Evolutionary conservation across 176 grass and related monocot species (phyloP), one percentile per base, ranked within the genome.

Genomic region (Tillandsia fasciculata): DNA sequence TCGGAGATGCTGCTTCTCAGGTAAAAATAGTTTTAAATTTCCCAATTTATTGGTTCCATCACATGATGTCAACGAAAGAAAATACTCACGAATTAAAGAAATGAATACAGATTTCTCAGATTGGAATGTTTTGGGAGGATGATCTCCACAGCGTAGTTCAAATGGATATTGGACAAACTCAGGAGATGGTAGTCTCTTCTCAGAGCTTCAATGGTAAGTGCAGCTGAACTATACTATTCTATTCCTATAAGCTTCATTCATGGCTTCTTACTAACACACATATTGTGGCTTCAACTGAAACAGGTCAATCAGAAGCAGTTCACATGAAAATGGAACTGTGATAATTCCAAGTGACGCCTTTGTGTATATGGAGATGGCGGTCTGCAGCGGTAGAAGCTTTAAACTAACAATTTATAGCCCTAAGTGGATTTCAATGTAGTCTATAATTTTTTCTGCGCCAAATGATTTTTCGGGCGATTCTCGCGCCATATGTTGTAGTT

Each of bases 261-360:
- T 23, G 56, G 56, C 56, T 18, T 61, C 56, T 61, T 9, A 7
- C 22, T 15, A 61, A 61, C 17, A 20, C 10, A 61, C 56, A 18
- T 18, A n/a, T 23, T 23, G 22, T 8, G 33, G 33, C 33, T 9
- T 61, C 23, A 61, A 61, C 15, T 67, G 4, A 22, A 20, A 24
- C 83, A 96, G 92, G 92, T 51, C 75, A 83, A 49, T 82, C 84
- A 72, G 83, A 88, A 80, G 76, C 79, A 84, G 88, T 85, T 83
- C 85, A 91, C 75, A 91, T 91, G 88, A 96, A 96, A 83, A 96
- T 88, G 85, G 92, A 96, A 82, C 85, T 86, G 69, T 96, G 83
- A 91, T 23, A 69, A 24, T 2, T 18, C 14, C 0, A 74, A 69
- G 48, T 53, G 52, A 65, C 86, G 67, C 81, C 53, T 52, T 53